Percentiles rank a stretch among this genome's conserved stretches.
phyloP scores from a whole-genome alignment of 352 stramenopile species.

The Pythium chondricola region DNA sequence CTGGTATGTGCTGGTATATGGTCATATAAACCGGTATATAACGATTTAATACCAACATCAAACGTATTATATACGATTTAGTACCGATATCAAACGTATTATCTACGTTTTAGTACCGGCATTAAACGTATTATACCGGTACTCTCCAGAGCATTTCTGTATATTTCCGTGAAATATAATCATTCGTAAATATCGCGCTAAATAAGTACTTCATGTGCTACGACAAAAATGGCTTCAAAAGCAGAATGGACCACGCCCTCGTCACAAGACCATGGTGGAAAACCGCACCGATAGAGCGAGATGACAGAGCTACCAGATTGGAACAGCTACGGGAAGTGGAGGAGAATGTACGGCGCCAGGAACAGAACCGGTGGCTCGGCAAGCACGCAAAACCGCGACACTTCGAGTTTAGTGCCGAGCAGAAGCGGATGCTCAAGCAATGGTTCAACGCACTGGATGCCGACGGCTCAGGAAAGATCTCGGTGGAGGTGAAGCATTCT shows the following conservation, averaged over 20 bases:
- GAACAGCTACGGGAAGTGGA: constrained; percentile 28
- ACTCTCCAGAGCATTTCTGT: no score
- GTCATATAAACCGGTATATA: no score
- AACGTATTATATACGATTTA: no score
- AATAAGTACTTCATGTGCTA: no score
- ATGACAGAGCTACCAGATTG: constrained; percentile 9
- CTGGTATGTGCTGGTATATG: no score
- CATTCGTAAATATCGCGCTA: no score
- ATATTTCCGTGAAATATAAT: no score
- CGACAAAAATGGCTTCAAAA: no score
- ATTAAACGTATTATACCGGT: no score
- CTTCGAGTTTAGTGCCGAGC: constrained; percentile 62
- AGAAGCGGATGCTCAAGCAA: constrained; percentile 71
- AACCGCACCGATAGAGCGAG: constrained; percentile 17
- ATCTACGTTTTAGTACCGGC: no score
- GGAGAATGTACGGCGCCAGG: constrained; percentile 47
- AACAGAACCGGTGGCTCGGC: constrained; percentile 65
- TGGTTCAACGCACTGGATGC: constrained; percentile 73
- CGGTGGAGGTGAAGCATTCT: constrained; percentile 34
- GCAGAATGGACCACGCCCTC: not conserved
- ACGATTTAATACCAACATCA: no score
- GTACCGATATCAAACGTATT: no score
- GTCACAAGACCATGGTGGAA: constrained; percentile 36
- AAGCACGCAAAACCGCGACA: constrained; percentile 51
- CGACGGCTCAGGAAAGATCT: constrained; percentile 66